Evolutionary conservation across 192 early-diverging fungal genomes (phyloP).

Genomic region (Oehlia diaphana): DNA sequence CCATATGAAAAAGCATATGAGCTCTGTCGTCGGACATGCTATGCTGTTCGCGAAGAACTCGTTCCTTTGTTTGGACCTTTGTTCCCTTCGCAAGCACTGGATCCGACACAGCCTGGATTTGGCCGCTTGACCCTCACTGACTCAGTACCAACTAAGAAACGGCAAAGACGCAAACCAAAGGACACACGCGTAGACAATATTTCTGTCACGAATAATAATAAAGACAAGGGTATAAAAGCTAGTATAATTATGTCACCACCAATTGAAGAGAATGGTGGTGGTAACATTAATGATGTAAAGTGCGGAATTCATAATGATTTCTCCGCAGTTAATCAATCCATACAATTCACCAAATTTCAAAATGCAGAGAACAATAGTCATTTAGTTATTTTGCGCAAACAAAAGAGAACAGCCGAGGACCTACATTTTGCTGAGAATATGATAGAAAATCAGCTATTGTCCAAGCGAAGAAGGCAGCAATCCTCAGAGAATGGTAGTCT

Average conservation of each 20-base stretch:
- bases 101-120: slow-evolving; percentile 23
- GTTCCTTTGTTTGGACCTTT: slow-evolving; percentile 42
- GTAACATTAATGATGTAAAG: background rate
- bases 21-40: slow-evolving; percentile 42
- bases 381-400: slow-evolving; percentile 11
- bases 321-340: background rate
- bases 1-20: slow-evolving; percentile 43
- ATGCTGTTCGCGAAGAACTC: slow-evolving; percentile 40
- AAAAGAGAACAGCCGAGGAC: background rate
- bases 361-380: background rate
- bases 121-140: slow-evolving; percentile 15
- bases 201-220: background rate
- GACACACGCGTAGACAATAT: slow-evolving; percentile 5
- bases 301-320: background rate
- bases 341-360: background rate
- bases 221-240: background rate
- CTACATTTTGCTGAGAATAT: background rate
- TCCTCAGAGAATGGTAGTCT: slow-evolving; percentile 6
- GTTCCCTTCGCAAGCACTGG: slow-evolving; percentile 21
- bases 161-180: slow-evolving; percentile 23
- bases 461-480: slow-evolving; percentile 17
- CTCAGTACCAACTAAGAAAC: slow-evolving; percentile 15
- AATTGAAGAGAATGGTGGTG: background rate
- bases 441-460: background rate
- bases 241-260: background rate